These are phyloP conservation scores for Thraustochytrium sp. DNA, from an alignment of 352 stramenopile genomes.

Conservation along the genomic window DNA sequence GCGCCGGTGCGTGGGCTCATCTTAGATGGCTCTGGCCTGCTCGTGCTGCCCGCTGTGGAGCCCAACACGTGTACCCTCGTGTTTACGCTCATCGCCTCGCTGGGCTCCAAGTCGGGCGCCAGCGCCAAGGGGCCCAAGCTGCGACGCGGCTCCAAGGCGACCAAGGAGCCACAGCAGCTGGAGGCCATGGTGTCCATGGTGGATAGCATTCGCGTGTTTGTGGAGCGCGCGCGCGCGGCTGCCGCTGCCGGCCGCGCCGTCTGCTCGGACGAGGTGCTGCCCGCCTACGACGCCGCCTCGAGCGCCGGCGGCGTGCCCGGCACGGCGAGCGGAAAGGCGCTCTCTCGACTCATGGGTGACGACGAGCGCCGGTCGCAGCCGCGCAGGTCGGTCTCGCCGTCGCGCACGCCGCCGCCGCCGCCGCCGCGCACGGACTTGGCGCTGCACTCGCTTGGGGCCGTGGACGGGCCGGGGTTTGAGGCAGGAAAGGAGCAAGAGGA, in stretches of 20 bases:
- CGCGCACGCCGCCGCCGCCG: too few relatives aligned
- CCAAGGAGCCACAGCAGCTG: neutral
- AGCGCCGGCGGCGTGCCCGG: too few relatives aligned
- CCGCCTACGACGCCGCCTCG: neutral
- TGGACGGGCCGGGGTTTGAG: too few relatives aligned
- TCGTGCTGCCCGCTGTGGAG: neutral
- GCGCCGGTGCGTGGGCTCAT: neutral
- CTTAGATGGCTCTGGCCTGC: neutral
- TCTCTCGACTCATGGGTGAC: neutral
- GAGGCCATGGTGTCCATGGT: slow-evolving; percentile 22
- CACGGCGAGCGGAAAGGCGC: too few relatives aligned
- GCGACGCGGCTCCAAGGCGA: neutral
- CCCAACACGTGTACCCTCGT: neutral
- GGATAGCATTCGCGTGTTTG: slow-evolving; percentile 34
- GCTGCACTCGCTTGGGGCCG: too few relatives aligned
- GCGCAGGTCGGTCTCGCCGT: too few relatives aligned
- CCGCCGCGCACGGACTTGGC: too few relatives aligned
- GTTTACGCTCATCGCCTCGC: neutral
- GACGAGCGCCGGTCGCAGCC: neutral
- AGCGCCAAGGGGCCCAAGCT: neutral
- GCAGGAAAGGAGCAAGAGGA: too few relatives aligned
- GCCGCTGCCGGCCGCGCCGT: neutral
- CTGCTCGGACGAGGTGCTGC: neutral
- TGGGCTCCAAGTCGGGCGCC: neutral
- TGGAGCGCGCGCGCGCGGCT: neutral